Evolutionary conservation across 345 rosid species (phyloP), one percentile per base, ranked within the genome.

Genomic region (Lumnitzera racemosa): DNA sequence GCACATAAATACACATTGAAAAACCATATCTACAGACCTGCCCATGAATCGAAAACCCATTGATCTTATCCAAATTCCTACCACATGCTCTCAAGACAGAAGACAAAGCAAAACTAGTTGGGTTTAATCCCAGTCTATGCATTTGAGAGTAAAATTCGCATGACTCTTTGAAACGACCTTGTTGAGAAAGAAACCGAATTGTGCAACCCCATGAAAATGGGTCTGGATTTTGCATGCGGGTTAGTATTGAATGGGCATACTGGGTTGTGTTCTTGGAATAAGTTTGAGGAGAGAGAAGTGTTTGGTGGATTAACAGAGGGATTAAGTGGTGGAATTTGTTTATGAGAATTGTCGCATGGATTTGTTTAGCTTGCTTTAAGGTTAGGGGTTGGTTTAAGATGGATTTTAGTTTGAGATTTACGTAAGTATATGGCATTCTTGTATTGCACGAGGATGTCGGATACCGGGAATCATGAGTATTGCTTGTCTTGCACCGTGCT

Each of bases 151-250:
- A 89, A 51, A 77, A 64, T 58, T 48, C 36, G 27, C 79, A 57
- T 0, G 86, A 74, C 62, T 84, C 85, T 67, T 70, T 67, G 53
- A 84, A 89, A 55, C 72, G 80, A 41, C 85, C 73, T 58, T 76
- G 84, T 62, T 71, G 80, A 29, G 86, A 81, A 51, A 81, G 70
- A 69, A 76, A 84, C 61, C 90, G 67, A 57, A 87, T 61, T 3
- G 78, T 61, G 57, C 78, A 78, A 50, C 96, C 80, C 95, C 95
- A 83, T 1, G 85, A 75, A 55, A 83, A 84, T 47, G 86, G 64
- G 66, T 77, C 80, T 14, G 69, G 68, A 27, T 46, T 65, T 47
- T 17, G 56, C 58, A 58, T 61, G 59, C 55, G 61, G 55, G 31
- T 48, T 51, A 83, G 86, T 57, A 89, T 80, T 46, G 48, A 59